These are phyloP conservation scores for Jaminaea rosea DNA, from an alignment of 1,284 basidiomycete species.

Conservation along the genomic window DNA sequence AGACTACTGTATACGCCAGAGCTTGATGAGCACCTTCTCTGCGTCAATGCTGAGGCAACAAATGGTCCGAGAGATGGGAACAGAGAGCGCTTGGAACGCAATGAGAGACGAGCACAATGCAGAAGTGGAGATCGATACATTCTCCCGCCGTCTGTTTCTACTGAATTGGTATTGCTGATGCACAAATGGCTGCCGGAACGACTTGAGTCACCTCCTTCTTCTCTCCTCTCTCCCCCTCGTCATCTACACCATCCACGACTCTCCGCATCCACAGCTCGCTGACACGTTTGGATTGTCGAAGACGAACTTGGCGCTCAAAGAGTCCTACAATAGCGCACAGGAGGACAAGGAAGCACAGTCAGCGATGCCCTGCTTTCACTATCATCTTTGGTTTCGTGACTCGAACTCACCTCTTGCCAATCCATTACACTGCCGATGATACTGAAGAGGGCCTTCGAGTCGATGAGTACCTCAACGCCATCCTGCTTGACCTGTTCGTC, in stretches of 20 bases:
- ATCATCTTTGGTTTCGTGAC: slow-evolving; percentile 50
- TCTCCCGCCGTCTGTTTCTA: no score
- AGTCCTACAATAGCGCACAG: background rate
- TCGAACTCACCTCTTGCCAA: slow-evolving; percentile 95
- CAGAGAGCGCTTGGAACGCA: no score
- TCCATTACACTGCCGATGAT: slow-evolving; percentile 99
- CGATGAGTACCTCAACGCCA: slow-evolving; percentile 77
- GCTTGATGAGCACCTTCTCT: no score
- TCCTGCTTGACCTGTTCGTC: slow-evolving; percentile 81
- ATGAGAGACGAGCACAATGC: no score
- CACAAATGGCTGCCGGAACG: no score
- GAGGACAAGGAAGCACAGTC: background rate
- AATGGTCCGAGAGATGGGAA: no score
- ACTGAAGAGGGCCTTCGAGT: slow-evolving; percentile 92
- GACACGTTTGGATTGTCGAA: slow-evolving; percentile 66
- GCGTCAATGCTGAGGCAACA: no score
- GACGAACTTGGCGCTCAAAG: slow-evolving; percentile 63
- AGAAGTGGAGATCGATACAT: no score
- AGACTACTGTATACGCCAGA: no score
- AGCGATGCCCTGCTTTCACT: background rate
- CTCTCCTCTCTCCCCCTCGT: no score
- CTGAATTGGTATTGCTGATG: no score
- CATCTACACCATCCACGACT: slow-evolving; percentile 53
- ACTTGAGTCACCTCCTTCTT: no score
- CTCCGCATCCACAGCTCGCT: slow-evolving; percentile 88